A percentile compares a stretch with the other conserved stretches of the same genome.
Evolutionary conservation across 208 protist species (phyloP).

Genomic region (Angomonas ambiguus): DNA sequence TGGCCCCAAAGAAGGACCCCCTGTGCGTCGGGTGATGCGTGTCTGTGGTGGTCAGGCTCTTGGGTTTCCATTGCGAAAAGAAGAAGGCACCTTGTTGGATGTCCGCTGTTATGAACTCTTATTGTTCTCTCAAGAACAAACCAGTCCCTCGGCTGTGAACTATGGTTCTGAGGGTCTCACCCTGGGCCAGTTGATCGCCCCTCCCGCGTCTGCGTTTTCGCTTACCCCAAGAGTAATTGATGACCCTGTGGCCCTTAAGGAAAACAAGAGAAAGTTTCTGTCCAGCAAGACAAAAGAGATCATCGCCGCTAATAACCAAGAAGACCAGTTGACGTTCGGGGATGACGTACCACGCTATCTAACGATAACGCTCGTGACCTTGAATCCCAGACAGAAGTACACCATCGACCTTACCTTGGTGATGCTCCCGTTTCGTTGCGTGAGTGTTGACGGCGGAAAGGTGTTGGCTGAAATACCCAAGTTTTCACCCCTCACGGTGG

Average conservation of each 20-base stretch:
- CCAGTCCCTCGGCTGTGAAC: slow-evolving; percentile 42
- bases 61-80: slow-evolving; percentile 20
- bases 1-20: slow-evolving; percentile 22
- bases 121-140: slow-evolving; percentile 58
- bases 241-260: slow-evolving; percentile 42
- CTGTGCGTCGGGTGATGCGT: slow-evolving; percentile 65
- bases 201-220: slow-evolving; percentile 55
- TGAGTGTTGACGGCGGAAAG: slow-evolving; percentile 30
- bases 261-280: slow-evolving; percentile 62
- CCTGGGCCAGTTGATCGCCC: slow-evolving; percentile 55
- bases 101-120: slow-evolving; percentile 72
- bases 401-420: slow-evolving; percentile 67
- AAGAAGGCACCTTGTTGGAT: slow-evolving; percentile 25
- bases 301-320: slow-evolving; percentile 39
- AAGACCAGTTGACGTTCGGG: slow-evolving; percentile 48
- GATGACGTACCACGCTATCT: slow-evolving; percentile 27
- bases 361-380: slow-evolving; percentile 61
- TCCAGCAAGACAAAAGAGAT: slow-evolving; percentile 33
- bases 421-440: slow-evolving; percentile 54
- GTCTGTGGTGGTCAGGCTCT: slow-evolving; percentile 66
- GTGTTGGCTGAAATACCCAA: slow-evolving; percentile 57
- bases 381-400: slow-evolving; percentile 56
- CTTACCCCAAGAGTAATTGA: slow-evolving; percentile 62
- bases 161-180: slow-evolving; percentile 56
- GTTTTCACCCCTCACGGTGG: slow-evolving; percentile 44